Evolutionary conservation across 805 yeast genomes (phyloP).

Genomic region (Starmera caribaea): DNA sequence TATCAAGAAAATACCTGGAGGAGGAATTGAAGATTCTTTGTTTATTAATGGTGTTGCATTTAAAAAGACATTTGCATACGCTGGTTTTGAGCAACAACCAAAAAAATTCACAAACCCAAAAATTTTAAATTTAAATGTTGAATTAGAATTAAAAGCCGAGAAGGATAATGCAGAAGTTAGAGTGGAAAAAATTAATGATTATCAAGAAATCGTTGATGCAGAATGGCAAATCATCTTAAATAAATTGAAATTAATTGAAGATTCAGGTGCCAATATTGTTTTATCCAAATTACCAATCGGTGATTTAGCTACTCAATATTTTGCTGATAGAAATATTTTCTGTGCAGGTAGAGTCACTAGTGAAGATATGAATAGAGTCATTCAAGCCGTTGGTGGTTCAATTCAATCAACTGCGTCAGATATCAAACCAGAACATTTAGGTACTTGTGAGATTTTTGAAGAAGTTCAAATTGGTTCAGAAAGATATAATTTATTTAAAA

Average conservation of each 20-base stretch:
- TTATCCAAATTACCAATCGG: conserved; percentile 95
- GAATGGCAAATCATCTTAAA: conserved; percentile 92
- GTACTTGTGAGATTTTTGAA: conserved; percentile 79
- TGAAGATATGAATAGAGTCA: conserved; percentile 89
- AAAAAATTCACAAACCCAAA: conserved; percentile 73
- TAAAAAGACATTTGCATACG: conserved; percentile 93
- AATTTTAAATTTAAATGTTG: conserved; percentile 79
- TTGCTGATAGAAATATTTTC: conserved; percentile 91
- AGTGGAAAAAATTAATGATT: conserved; percentile 85
- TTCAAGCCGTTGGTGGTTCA: conserved; percentile 89
- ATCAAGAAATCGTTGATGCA: conserved; percentile 97
- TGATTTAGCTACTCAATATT: conserved; percentile 96
- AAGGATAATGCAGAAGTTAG: conserved; percentile 98
- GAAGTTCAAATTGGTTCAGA: conserved; percentile 95
- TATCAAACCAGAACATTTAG: conserved; percentile 61
- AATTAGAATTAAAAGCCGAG: conserved; percentile 94
- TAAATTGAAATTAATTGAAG: conserved; percentile 74
- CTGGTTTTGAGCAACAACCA: conserved; percentile 99
- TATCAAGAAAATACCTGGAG: conserved; percentile 91
- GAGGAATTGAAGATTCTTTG: conserved; percentile 87
- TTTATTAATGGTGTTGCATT: conserved; percentile 94
- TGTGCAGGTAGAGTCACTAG: conserved; percentile 92
- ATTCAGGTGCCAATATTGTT: conserved; percentile 86
- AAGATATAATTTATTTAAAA: conserved; percentile 86
- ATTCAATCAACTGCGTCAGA: conserved; percentile 73